These are phyloP conservation scores for Diaporthe eres DNA, from an alignment of 2,329 filamentous ascomycete genomes.

Conservation along the genomic window DNA sequence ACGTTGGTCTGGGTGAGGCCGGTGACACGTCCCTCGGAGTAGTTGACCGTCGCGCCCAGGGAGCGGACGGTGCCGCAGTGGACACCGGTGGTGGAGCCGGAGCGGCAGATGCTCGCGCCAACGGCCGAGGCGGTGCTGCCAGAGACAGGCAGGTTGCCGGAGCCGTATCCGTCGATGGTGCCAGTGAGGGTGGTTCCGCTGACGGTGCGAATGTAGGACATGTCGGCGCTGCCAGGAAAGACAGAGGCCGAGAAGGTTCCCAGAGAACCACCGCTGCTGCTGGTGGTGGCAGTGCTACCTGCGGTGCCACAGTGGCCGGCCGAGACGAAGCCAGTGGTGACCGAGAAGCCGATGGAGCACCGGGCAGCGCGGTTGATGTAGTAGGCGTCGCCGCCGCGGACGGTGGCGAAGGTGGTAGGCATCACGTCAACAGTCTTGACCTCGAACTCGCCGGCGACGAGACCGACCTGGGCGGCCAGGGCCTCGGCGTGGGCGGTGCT, in stretches of 20 bases:
- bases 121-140: constrained; percentile 8
- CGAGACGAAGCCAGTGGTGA: constrained; percentile 29
- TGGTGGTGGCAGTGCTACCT: constrained; percentile 2
- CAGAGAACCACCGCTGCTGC: neutral
- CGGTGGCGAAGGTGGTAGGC: neutral
- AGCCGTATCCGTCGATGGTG: neutral
- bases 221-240: constrained; percentile 17
- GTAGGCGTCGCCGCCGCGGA: constrained; percentile 14
- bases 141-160: neutral
- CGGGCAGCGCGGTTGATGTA: neutral
- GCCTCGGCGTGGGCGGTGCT: constrained; percentile 27
- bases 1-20: constrained; percentile 31
- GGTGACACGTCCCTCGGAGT: constrained; percentile 15
- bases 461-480: neutral
- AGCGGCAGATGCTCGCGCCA: constrained; percentile 15
- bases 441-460: neutral
- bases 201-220: constrained; percentile 16
- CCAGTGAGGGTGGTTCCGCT: constrained; percentile 1
- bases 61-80: constrained; percentile 23
- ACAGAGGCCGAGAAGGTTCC: constrained; percentile 16
- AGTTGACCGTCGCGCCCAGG: constrained; percentile 20
- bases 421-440: neutral
- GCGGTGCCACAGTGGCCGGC: constrained; percentile 20
- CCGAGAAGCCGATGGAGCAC: constrained; percentile 14
- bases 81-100: constrained; percentile 28